phyloP scores from a whole-genome alignment of 2,329 filamentous ascomycete genomes.

The Cladophialophora bantiana region DNA sequence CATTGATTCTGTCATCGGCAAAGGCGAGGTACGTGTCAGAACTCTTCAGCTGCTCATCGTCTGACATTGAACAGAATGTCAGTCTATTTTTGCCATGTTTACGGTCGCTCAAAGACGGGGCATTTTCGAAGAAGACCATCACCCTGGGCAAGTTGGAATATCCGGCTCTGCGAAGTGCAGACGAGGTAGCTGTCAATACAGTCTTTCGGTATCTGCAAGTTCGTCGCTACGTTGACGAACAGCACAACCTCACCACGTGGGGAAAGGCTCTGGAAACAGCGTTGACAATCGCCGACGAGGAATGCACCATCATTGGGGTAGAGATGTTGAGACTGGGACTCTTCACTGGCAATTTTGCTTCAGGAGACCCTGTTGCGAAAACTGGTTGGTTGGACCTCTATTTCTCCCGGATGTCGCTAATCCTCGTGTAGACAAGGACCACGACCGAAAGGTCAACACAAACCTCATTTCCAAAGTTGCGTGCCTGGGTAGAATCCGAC shows the following conservation, averaged over 20 bases:
- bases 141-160: conserved; percentile 44
- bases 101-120: conserved; percentile 70
- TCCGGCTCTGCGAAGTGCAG: conserved; percentile 61
- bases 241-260: conserved; percentile 83
- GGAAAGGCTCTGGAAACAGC: conserved; percentile 78
- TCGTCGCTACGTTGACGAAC: conserved; percentile 79
- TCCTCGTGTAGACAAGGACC: conserved; percentile 70
- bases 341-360: conserved; percentile 74
- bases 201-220: conserved; percentile 91
- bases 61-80: conserved; percentile 30
- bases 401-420: conserved; percentile 23
- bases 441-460: conserved; percentile 60
- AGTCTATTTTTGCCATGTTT: conserved; percentile 50
- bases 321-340: conserved; percentile 83
- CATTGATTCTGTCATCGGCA: conserved; percentile 26
- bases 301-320: conserved; percentile 80
- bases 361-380: conserved; percentile 31
- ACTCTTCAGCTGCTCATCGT: conserved; percentile 25
- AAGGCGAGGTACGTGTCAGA: conserved; percentile 40
- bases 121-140: conserved; percentile 74
- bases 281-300: conserved; percentile 71
- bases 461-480: conserved; percentile 86
- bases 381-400: conserved; percentile 24
- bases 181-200: conserved; percentile 76
- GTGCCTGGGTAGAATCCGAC: conserved; percentile 79